Evolutionary conservation across 768 basidiomycete species (phyloP), one percentile per base, ranked within the genome.

Genomic region (Infundibulicybe gibba): DNA sequence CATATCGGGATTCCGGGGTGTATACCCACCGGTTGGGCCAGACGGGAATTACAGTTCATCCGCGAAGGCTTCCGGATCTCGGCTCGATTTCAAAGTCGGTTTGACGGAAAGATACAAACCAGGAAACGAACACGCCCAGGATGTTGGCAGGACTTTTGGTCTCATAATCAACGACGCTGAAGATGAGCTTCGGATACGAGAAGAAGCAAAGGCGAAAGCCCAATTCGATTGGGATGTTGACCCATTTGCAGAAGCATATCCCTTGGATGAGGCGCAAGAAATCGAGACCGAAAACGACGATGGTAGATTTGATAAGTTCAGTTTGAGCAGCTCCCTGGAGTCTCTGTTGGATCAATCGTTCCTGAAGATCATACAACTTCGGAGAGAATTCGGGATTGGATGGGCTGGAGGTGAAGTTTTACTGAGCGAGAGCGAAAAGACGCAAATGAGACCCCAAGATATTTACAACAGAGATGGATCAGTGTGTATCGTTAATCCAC

Each of bases 321-420:
- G 82, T 56, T 64, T 88, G 58, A 85, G 80, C 57, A 68, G 68
- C 33, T 79, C 84, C 5, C 61, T 89, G 25, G 83, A 87, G 55
- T 69, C 78, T 2, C 61, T 86, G 37, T 64, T 87, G 49, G 75
- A 85, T 44, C 69, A 80, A 43, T 68, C 74, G 8, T 74, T 87
- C 48, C 56, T 82, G 20, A 73, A 69, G 40, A 55, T 87, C 14
- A 60, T 87, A 17, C 72, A 72, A 47, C 57, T 81, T 2, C 66
- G 85, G 38, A 56, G 74, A 31, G 68, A 68, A 53, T 82, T 77
- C 52, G 65, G 65, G 3, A 61, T 85, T 11, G 82, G 83, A 11
- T 89, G 85, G 85, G 81, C 85, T 2, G 83, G 77, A 3, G 85
- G 84, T 3, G 87, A 87, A 54, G 52, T 70, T 14, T 64, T 87